A percentile compares a stretch with the other conserved stretches of the same genome.
Conservation (phyloP, 2,329 filamentous ascomycete species). For the Fusarium liriodendri region DNA sequence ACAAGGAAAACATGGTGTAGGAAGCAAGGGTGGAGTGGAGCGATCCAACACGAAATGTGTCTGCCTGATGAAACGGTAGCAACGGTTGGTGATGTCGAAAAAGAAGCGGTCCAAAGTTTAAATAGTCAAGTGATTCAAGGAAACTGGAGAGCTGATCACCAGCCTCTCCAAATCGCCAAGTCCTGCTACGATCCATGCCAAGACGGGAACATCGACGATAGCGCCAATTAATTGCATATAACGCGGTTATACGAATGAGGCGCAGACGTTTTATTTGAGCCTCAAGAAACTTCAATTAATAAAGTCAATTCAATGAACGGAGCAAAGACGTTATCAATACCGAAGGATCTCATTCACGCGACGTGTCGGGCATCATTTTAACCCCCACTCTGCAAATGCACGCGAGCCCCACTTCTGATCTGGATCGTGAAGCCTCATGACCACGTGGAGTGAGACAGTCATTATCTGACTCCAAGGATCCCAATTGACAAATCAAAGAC, state of each 20-base stretch:
- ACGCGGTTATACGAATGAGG: background rate
- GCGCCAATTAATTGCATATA: background rate
- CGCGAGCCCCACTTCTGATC: background rate
- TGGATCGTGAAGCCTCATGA: background rate
- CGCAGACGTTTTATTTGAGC: background rate
- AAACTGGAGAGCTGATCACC: background rate
- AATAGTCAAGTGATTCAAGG: background rate
- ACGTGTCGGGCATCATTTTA: background rate
- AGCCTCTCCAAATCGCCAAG: background rate
- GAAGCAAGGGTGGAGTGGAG: background rate
- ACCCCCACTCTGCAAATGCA: background rate
- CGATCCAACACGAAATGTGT: background rate
- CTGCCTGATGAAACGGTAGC: background rate
- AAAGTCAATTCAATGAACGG: rapidly evolving
- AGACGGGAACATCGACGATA: background rate
- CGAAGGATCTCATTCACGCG: background rate
- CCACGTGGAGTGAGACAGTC: background rate
- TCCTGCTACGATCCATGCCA: background rate
- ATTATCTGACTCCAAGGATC: background rate
- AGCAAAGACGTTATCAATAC: background rate
- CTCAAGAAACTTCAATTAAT: background rate
- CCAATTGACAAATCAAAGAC: background rate
- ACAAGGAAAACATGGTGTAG: background rate
- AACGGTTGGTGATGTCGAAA: background rate
- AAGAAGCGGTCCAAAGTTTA: background rate